phyloP scores from a whole-genome alignment of 768 basidiomycete genomes.

The Phaffia australis region DNA sequence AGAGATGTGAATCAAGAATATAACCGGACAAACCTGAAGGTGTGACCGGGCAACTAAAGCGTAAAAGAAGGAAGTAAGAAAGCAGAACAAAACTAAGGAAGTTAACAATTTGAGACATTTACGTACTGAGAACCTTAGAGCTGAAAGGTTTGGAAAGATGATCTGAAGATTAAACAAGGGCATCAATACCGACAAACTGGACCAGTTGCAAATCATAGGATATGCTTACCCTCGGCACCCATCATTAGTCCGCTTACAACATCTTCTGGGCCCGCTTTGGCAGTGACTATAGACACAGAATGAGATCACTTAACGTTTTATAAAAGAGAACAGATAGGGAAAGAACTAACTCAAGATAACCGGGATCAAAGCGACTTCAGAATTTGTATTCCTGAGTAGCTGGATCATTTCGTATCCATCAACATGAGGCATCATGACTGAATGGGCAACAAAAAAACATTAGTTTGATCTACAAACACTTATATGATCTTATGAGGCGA shows the following conservation, averaged over 20 bases:
- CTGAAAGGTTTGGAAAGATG: conserved; percentile 42
- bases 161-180: conserved; percentile 22
- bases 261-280: conserved; percentile 39
- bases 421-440: conserved; percentile 29
- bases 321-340: not conserved
- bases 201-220: not conserved
- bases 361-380: conserved; percentile 31
- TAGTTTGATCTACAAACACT: not conserved
- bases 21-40: too few species aligned
- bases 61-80: not conserved
- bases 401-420: conserved; percentile 37
- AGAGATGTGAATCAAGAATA: too few species aligned
- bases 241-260: conserved; percentile 39
- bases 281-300: conserved; percentile 30
- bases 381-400: conserved; percentile 30
- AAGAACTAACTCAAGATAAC: conserved; percentile 19
- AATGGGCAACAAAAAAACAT: not conserved
- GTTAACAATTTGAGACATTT: too few species aligned
- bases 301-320: not conserved
- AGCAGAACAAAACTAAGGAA: too few species aligned
- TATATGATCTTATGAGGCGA: conserved; percentile 1
- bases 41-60: not conserved
- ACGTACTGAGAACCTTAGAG: conserved; percentile 35
- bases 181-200: not conserved
- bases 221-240: conserved; percentile 38